phyloP scores from a whole-genome alignment of 148 eudicot genomes.

The Salicornia ramosissima region DNA sequence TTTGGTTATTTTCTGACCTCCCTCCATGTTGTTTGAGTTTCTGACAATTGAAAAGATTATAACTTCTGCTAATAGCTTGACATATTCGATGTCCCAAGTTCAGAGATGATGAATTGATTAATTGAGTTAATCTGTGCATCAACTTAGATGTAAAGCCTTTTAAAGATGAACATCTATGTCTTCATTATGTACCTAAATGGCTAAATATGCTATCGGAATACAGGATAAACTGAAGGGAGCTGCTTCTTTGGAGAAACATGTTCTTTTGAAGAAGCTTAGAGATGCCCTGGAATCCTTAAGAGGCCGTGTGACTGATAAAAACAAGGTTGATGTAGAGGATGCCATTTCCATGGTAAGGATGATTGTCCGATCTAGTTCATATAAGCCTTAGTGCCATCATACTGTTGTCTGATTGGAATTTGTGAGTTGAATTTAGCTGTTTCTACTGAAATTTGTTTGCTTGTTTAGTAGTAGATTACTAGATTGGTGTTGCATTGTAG shows the following conservation, averaged over 20 bases:
- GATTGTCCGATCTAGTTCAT: background rate
- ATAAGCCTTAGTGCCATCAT: too few relatives aligned
- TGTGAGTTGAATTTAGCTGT: too few relatives aligned
- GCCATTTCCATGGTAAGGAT: conserved; percentile 84
- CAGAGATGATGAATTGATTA: background rate
- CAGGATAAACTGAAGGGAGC: conserved; percentile 88
- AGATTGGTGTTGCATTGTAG: conserved; percentile 3
- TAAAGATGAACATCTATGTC: background rate
- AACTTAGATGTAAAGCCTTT: background rate
- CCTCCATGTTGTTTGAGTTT: background rate
- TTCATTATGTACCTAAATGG: conserved; percentile 14
- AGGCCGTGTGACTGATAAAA: conserved; percentile 87
- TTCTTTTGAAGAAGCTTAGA: conserved; percentile 84
- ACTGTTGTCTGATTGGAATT: too few relatives aligned
- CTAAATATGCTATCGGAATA: conserved; percentile 19
- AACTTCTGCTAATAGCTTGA: background rate
- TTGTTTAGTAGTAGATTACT: background rate
- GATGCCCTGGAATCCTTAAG: conserved; percentile 88
- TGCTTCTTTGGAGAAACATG: conserved; percentile 92
- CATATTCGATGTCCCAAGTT: background rate
- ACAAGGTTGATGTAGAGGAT: conserved; percentile 82
- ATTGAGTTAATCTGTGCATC: background rate
- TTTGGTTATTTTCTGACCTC: background rate
- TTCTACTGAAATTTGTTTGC: background rate
- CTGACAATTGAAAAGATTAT: background rate